These are phyloP conservation scores for Gastrodia elata DNA, from an alignment of 106 monocot species.

Conservation along the genomic window DNA sequence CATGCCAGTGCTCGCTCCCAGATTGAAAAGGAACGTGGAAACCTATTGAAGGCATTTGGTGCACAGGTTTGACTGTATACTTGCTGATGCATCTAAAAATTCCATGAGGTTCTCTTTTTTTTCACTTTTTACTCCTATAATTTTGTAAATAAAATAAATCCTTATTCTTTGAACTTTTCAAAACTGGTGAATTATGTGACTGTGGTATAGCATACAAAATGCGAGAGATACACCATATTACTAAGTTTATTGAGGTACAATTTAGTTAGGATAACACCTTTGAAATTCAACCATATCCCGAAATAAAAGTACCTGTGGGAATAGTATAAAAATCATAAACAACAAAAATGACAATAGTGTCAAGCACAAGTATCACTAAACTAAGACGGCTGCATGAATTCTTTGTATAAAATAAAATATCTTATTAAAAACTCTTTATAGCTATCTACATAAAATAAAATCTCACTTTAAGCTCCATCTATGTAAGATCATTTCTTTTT, in stretches of 20 bases:
- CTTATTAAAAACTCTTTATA: too few species aligned
- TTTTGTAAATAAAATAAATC: not conserved
- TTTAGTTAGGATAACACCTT: not conserved
- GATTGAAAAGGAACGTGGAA: slow-evolving; percentile 96
- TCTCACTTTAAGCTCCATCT: too few species aligned
- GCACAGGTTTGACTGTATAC: slow-evolving; percentile 49
- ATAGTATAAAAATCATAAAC: not conserved
- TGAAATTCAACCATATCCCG: not conserved
- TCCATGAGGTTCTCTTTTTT: not conserved
- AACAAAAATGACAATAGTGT: not conserved
- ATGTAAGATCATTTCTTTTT: too few species aligned
- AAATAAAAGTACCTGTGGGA: not conserved
- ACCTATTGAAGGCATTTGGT: slow-evolving; percentile 76
- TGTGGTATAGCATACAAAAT: not conserved
- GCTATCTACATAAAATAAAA: too few species aligned
- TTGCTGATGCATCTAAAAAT: not conserved
- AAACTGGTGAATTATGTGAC: not conserved
- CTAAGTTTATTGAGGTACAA: not conserved
- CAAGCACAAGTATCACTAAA: too few species aligned
- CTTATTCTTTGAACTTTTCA: not conserved
- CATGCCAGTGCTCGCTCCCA: slow-evolving; percentile 63
- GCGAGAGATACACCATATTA: not conserved
- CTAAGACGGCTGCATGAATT: too few species aligned
- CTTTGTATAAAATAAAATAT: too few species aligned
- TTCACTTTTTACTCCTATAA: not conserved